phyloP scores from a whole-genome alignment of 1,284 basidiomycete species.

The Tausonia pullulans region DNA sequence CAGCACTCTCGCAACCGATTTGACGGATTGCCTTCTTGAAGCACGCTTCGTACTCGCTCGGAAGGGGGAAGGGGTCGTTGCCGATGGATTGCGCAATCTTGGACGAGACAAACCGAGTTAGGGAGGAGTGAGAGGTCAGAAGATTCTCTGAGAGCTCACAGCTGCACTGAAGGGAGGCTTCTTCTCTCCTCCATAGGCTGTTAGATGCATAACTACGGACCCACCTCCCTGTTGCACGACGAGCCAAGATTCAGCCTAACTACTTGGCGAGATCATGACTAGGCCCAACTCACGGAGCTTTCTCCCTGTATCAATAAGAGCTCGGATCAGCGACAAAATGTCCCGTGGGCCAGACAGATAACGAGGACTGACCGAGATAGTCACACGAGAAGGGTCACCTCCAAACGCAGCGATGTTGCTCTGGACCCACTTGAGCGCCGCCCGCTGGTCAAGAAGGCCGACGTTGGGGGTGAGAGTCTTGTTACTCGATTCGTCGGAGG shows the following conservation, averaged over 20 bases:
- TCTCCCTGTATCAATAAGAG: neutral
- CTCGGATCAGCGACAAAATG: too few species aligned
- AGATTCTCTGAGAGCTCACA: constrained; percentile 4
- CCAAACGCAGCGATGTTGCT: constrained; percentile 52
- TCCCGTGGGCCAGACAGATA: neutral
- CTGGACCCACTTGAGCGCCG: constrained; percentile 48
- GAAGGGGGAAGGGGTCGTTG: constrained; percentile 19
- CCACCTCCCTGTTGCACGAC: constrained; percentile 14
- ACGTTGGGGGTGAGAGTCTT: neutral
- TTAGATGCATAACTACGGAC: constrained; percentile 19
- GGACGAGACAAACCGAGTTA: neutral
- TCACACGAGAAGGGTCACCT: constrained; percentile 49
- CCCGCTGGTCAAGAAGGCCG: constrained; percentile 4
- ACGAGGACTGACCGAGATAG: neutral
- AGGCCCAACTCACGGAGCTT: neutral
- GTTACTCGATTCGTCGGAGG: neutral
- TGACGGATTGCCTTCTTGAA: constrained; percentile 18
- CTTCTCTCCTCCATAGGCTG: constrained; percentile 17
- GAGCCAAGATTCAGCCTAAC: neutral
- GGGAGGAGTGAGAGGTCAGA: neutral
- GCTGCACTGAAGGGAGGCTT: constrained; percentile 18
- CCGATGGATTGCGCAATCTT: constrained; percentile 20
- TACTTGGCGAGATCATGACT: neutral
- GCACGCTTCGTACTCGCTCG: constrained; percentile 18
- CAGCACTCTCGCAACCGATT: constrained; percentile 17